A percentile compares a stretch with the other conserved stretches of the same genome.
Conservation (phyloP, 2,329 filamentous ascomycete genomes). For the Diaporthe sp. region DNA sequence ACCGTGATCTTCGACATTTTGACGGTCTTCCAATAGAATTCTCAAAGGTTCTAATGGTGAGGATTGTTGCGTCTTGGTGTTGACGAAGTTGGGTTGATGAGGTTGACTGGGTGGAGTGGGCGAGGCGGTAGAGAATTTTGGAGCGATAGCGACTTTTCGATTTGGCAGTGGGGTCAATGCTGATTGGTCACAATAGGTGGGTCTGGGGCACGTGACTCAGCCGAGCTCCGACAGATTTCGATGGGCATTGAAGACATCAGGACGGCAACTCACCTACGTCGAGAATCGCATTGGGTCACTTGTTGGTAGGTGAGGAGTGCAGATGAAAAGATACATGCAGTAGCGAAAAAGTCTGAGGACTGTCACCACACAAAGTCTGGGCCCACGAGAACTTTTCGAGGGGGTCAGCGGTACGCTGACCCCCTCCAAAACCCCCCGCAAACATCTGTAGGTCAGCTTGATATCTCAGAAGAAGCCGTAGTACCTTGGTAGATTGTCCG, state of each 20-base stretch:
- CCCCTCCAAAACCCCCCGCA: too few species aligned
- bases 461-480: not conserved
- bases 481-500: not conserved
- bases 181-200: slow-evolving; percentile 1
- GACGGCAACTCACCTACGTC: not conserved
- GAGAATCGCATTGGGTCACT: not conserved
- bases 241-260: not conserved
- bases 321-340: not conserved
- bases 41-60: slow-evolving; percentile 77
- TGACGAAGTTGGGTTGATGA: slow-evolving; percentile 44
- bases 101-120: not conserved
- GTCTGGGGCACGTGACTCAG: not conserved
- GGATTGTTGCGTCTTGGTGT: slow-evolving; percentile 57
- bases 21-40: slow-evolving; percentile 89
- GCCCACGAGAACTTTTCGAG: not conserved
- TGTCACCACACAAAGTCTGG: not conserved
- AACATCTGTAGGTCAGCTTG: not conserved
- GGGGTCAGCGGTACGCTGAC: too few species aligned
- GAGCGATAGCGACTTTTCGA: not conserved
- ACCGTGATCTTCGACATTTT: slow-evolving; percentile 76
- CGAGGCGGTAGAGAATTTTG: not conserved
- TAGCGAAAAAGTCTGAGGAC: not conserved
- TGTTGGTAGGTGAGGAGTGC: not conserved
- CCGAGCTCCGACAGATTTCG: not conserved
- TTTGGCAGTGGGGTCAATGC: not conserved